Evolutionary conservation across 1,139 yeast genomes (phyloP), one percentile per base, ranked within the genome.

Genomic region (Lodderomyces parapsilosis): DNA sequence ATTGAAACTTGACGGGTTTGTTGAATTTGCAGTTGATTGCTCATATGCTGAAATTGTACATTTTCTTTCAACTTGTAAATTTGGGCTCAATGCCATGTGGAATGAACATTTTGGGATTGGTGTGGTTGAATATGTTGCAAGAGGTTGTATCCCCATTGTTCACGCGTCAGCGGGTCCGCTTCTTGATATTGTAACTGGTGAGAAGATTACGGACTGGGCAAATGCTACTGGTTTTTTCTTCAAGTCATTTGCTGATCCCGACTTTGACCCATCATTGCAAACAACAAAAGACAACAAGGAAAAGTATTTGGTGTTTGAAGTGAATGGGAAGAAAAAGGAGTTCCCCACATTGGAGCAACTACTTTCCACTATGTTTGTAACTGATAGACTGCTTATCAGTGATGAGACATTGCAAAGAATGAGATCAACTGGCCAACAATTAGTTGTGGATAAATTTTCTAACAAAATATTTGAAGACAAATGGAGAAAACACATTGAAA

Each of bases 81-180:
- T 80, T 54, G 99, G 99, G 3, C 71, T 93, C 39, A 91, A 94
- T 57, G 93, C 96, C 22, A 94, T 94, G 99, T 94, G 99, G 99
- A 93, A 94, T 63, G 99, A 94, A 66, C 99, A 94, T 66, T 94
- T 94, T 60, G 99, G 99, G 15, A 94, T 94, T 58, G 95, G 96
- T 1, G 94, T 93, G 6, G 99, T 93, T 7, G 99, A 94, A 63
- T 91, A 91, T 58, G 74, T 87, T 68, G 84, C 94, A 1, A 79
- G 88, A 43, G 98, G 98, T 0, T 76, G 86, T 17, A 80, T 93
- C 15, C 97, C 99, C 1, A 69, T 94, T 3, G 93, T 82, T 3
- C 99, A 94, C 64, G 95, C 96, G 4, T 86, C 96, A 41, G 71
- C 96, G 0, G 99, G 99, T 0, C 99, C 99, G 10, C 71, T 79